Conservation (phyloP, 345 rosid species). For the Rhodamnia argentea region DNA sequence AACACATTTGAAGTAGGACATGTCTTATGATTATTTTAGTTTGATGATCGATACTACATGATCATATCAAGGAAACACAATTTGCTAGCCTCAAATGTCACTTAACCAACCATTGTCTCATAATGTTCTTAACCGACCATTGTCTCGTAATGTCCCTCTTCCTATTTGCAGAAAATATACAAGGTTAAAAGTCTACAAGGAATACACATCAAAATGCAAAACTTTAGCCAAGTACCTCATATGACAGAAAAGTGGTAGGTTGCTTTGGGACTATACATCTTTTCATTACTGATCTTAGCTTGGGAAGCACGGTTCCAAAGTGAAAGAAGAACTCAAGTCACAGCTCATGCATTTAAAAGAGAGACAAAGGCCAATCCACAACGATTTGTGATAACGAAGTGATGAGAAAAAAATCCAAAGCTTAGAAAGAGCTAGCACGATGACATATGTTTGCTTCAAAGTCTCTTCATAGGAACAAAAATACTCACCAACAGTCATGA, state of each 20-base stretch:
- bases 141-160: not conserved
- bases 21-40: not conserved
- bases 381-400: not conserved
- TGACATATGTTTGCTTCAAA: not conserved
- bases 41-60: not conserved
- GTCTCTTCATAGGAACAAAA: not conserved
- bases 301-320: not conserved
- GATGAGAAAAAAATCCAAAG: not conserved
- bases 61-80: not conserved
- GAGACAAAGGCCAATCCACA: not conserved
- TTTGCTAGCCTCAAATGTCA: not conserved
- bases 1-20: not conserved
- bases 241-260: not conserved
- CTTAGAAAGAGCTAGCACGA: not conserved
- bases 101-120: not conserved
- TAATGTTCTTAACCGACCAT: not conserved
- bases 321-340: not conserved
- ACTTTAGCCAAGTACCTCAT: not conserved
- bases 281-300: not conserved
- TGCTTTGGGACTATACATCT: not conserved
- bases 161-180: not conserved
- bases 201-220: not conserved
- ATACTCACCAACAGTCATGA: conserved; percentile 67
- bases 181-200: not conserved
- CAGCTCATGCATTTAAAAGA: not conserved